Base-by-base conservation (phyloP, 2,329 filamentous ascomycete species). In the Zalaria obscura region DNA sequence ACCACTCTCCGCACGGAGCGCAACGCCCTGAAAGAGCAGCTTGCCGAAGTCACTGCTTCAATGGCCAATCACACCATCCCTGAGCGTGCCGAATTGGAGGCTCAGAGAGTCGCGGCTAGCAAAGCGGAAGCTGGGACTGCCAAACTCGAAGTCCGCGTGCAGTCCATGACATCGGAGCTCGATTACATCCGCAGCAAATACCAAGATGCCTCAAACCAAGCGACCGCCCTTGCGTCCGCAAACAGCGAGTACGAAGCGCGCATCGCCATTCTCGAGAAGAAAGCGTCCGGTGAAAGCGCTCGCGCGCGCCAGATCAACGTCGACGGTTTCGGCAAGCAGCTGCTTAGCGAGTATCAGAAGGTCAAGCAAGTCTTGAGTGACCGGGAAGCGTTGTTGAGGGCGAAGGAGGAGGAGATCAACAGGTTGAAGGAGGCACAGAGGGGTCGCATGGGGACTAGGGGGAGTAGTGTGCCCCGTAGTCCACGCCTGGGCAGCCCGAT, bases 101-200 rank as follows among this genome's bases (percentile, higher is more conserved):
- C 40, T 5, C 40, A 55, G 3, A 51, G 51, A 3, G 39, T 48
- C 3, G 44, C 40, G 27, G 36, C 46, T n/a, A 48, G 51, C n/a
- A 38, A 50, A 33, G 47, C 47, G 3, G 40, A 50, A 25, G 38
- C 37, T 28, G 40, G 42, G 9, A 18, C 11, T 26, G 36, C 37
- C 5, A 52, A 54, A 35, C 47, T 56, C 4, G 48, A 55, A 6
- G 52, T 52, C 32, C 49, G 54, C 5, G 55, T 63, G 8, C 46
- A 54, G 28, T 56, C 49, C 9, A 47, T 56, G 1, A 58, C 70
- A 27, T 63, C 61, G 9, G 72, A 77, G 3, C 60, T 69, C 26
- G 72, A 76, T 2, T 83, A 77, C 50, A 61, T 68, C 8, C 69
- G 73, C 40, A 64, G 66, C 3, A 62, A 69, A 6, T 83, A 82